These are phyloP conservation scores for Tolypocladium paradoxum DNA, from an alignment of 2,329 filamentous ascomycete species.

Conservation along the genomic window DNA sequence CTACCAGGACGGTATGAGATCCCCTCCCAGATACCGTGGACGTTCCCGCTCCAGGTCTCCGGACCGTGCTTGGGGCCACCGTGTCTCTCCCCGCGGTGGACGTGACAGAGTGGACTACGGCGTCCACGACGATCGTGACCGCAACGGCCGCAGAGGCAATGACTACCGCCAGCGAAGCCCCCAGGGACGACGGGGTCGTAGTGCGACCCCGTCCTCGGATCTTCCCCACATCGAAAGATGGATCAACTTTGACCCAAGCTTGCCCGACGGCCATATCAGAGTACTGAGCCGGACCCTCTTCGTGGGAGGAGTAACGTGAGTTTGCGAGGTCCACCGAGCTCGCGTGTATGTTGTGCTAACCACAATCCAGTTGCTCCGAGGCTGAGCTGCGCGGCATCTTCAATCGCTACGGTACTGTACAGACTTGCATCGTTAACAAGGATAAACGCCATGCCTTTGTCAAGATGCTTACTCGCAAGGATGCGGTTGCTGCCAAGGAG, in stretches of 20 bases:
- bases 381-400: conserved; percentile 74
- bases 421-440: conserved; percentile 96
- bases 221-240: conserved; percentile 45
- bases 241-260: conserved; percentile 64
- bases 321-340: conserved; percentile 11
- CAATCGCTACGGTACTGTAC: conserved; percentile 70
- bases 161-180: conserved; percentile 88
- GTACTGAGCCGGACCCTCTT: conserved; percentile 93
- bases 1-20: conserved; percentile 49
- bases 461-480: conserved; percentile 87
- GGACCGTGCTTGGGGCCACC: conserved; percentile 59
- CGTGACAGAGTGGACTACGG: conserved; percentile 64
- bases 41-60: conserved; percentile 75
- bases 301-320: conserved; percentile 86
- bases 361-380: conserved; percentile 53
- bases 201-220: conserved; percentile 41
- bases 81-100: conserved; percentile 52
- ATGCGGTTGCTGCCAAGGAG: conserved; percentile 74
- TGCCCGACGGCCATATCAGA: conserved; percentile 74
- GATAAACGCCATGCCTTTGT: conserved; percentile 98
- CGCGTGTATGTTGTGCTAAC: not conserved
- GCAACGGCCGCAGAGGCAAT: conserved; percentile 40
- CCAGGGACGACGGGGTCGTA: conserved; percentile 54
- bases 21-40: conserved; percentile 47
- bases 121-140: conserved; percentile 45